Percentiles rank a stretch among this genome's conserved stretches.
Conservation (phyloP, 2,329 filamentous ascomycete genomes). For the Fusarium sp. region DNA sequence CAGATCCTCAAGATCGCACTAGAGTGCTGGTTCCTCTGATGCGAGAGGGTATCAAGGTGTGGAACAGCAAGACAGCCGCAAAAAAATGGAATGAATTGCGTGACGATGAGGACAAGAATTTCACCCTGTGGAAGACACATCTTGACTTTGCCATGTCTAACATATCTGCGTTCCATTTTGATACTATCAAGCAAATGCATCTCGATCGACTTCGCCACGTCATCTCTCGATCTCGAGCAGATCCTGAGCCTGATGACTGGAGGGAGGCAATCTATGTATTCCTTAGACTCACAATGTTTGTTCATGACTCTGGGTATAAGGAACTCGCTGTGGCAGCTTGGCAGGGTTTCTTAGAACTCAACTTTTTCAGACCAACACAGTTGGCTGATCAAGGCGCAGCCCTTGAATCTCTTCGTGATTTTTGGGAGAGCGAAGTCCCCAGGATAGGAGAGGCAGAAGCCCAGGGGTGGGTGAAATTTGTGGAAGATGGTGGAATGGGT, state of each 20-base stretch:
- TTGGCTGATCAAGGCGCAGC: constrained; percentile 42
- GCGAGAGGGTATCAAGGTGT: constrained; percentile 77
- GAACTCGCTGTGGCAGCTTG: constrained; percentile 83
- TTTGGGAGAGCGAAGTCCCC: constrained; percentile 87
- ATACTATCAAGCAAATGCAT: constrained; percentile 70
- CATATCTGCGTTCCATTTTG: constrained; percentile 74
- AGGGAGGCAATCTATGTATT: constrained; percentile 72
- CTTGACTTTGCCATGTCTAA: constrained; percentile 78
- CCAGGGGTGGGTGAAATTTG: constrained; percentile 74
- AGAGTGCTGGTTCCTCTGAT: constrained; percentile 75
- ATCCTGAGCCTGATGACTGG: constrained; percentile 14
- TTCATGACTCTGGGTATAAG: constrained; percentile 79
- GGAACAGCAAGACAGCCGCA: constrained; percentile 71
- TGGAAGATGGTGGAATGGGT: constrained; percentile 49
- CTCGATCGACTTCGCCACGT: constrained; percentile 58
- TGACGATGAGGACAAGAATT: constrained; percentile 48
- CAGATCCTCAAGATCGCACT: constrained; percentile 61
- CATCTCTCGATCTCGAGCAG: constrained; percentile 15
- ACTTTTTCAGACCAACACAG: constrained; percentile 67
- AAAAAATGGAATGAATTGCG: constrained; percentile 71
- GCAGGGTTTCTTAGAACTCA: constrained; percentile 83
- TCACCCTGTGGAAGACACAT: constrained; percentile 77
- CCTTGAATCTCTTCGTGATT: constrained; percentile 68
- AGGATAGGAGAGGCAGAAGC: constrained; percentile 80
- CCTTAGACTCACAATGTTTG: constrained; percentile 76